Base-by-base conservation (phyloP, 73 alveolate species). In the Paramecium sonneborni region DNA sequence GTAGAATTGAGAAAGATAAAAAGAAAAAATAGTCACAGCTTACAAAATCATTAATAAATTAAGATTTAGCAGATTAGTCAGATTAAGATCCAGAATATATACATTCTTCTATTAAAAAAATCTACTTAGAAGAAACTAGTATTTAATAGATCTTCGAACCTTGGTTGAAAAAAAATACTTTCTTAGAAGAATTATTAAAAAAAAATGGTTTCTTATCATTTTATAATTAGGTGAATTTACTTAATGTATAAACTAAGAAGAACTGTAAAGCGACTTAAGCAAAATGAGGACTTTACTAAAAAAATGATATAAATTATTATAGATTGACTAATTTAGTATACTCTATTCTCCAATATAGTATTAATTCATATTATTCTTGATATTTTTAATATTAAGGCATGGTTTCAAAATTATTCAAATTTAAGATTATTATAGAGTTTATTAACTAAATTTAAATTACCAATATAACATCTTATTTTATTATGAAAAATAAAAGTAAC, bases 71-170 rank as follows among this genome's bases (percentile, higher is more conserved):
- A 43, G 74, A 79, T 23, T 32, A 32, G 14, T 38, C 87, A 5
- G 87, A 74, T 38, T 11, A 39, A 39, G 90, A 79, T 79, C 90
- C 90, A 20, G 90, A 79, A 30, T 79, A 79, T 44, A 43, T 79
- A 18, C 46, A 39, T 79, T 34, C 70, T 38, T 24, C 15, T 12
- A 79, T 24, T 2, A 79, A 79, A 39, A 79, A 43, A 79, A 37
- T 6, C 1, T 18, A 1, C 3, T 57, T 43, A 37, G 69, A 79
- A 23, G 76, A 30, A 26, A 2, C 39, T 2, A 35, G 55, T 9
- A 72, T 72, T 10, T 72, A 52, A 52, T 52, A 12, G 57, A 10
- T 72, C 10, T 72, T 32, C 35, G 86, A 72, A 21, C 90, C 74
- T 38, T 24, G 69, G 55, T 20, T 79, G 37, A 43, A 79, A 44